Evolutionary conservation across 2,329 filamentous ascomycete genomes (phyloP), one percentile per base, ranked within the genome.

Genomic region (Plenodomus biglobosus): DNA sequence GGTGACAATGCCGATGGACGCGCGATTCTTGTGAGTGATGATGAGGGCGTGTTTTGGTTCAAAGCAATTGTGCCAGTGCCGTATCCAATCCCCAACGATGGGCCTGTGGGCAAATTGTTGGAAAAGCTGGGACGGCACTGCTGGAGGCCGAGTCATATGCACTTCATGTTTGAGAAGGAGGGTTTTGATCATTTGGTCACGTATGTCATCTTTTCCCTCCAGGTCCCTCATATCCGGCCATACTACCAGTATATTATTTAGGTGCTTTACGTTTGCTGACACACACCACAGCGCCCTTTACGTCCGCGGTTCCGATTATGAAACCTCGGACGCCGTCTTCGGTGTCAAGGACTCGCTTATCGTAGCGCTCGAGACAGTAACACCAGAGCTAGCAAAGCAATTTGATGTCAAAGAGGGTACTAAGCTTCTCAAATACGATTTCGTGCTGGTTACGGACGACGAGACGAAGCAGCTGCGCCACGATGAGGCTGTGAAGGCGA

Each of bases 291-390:
- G 86, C 3, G 87, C 89, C 0, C 75, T 95, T 0, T 95, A 92
- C 64, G 76, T 92, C 45, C 83, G 86, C 2, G 85, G 84, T 38
- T 88, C 92, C 60, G 87, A 86, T 0, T 94, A 92, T 66, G 88
- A 92, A 74, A 88, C 83, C 1, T 88, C 86, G 0, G 90, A 95
- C 65, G 88, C 89, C 0, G 90, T 95, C 1, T 95, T 95, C 61
- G 90, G 90, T 17, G 89, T 95, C 48, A 95, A 95, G 70, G 80
- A 90, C 66, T 89, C 86, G 21, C 76, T 95, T 11, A 88, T 71
- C 17, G 58, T 71, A 1, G 59, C 49, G 13, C 48, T 72, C 7
- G 59, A 61, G 2, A 65, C 54, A 1, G 66, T 69, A 18, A 56
- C 56, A 7, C 37, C 62, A 0, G 59, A 65, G 37, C 59, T 65